Conservation (phyloP, 805 yeast species). For the Saturnispora dispora region DNA sequence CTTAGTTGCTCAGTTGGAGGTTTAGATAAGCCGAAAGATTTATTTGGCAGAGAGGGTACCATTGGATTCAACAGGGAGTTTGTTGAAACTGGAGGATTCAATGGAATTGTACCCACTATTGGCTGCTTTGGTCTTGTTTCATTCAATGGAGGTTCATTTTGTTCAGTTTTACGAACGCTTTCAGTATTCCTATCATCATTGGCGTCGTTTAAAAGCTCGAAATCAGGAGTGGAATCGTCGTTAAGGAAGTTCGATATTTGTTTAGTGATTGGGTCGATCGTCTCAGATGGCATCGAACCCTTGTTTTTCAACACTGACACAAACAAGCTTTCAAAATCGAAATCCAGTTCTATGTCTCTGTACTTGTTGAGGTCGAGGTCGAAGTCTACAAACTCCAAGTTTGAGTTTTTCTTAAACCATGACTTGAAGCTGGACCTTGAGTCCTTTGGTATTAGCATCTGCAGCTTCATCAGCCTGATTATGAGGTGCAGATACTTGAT, state of each 20-base stretch:
- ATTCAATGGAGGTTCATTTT: background rate
- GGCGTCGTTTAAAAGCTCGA: background rate
- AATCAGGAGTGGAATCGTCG: background rate
- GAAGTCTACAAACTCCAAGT: slow-evolving; percentile 40
- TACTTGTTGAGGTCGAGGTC: slow-evolving; percentile 51
- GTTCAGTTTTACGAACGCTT: background rate
- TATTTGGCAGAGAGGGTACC: background rate
- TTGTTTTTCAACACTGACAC: slow-evolving; percentile 23
- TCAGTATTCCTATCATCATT: background rate
- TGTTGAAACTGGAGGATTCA: background rate
- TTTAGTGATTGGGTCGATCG: slow-evolving; percentile 22
- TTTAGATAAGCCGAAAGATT: background rate
- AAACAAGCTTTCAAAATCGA: slow-evolving; percentile 36
- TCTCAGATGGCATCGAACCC: slow-evolving; percentile 17
- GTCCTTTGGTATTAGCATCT: slow-evolving; percentile 26
- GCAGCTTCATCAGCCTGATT: slow-evolving; percentile 41
- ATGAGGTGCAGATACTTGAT: slow-evolving; percentile 59
- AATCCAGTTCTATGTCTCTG: slow-evolving; percentile 50
- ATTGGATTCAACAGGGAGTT: background rate
- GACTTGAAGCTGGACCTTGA: slow-evolving; percentile 19
- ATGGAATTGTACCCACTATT: background rate
- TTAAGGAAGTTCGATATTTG: slow-evolving; percentile 13
- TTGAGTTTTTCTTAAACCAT: slow-evolving; percentile 30
- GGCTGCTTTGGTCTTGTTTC: background rate
- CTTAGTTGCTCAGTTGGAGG: background rate